Conservation (phyloP, 208 protist species). For the Leptomonas pyrrhocoris region DNA sequence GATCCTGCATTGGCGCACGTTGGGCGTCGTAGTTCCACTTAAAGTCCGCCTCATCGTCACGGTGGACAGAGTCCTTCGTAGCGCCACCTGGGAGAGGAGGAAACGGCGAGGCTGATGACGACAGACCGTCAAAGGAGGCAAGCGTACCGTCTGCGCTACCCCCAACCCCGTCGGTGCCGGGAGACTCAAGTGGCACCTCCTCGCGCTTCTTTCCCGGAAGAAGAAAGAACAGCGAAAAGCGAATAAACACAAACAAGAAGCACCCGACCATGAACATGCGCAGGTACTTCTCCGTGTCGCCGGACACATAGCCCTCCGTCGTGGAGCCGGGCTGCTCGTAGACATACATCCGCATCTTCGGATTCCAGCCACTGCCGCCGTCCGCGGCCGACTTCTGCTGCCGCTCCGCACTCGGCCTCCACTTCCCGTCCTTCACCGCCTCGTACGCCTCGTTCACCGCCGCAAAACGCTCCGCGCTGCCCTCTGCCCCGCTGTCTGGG, state of each 20-base stretch:
- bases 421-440: constrained; percentile 66
- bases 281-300: constrained; percentile 54
- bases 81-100: neutral
- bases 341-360: constrained; percentile 71
- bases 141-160: neutral
- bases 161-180: neutral
- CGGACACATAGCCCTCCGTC: constrained; percentile 70
- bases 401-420: constrained; percentile 29
- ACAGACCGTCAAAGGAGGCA: neutral
- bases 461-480: constrained; percentile 64
- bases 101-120: neutral
- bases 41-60: constrained; percentile 30
- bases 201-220: neutral
- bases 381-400: constrained; percentile 1
- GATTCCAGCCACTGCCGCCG: constrained; percentile 47
- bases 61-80: constrained; percentile 30
- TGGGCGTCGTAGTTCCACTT: constrained; percentile 12
- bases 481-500: constrained; percentile 77
- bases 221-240: constrained; percentile 50
- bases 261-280: constrained; percentile 59
- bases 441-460: constrained; percentile 88
- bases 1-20: constrained; percentile 14
- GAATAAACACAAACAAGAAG: constrained; percentile 62
- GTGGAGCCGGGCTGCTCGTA: constrained; percentile 84
- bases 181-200: neutral